A percentile compares a stretch with the other conserved stretches of the same genome.
These are phyloP conservation scores for Lasiodiplodia gonubiensis DNA, from an alignment of 2,329 filamentous ascomycete genomes.

Conservation along the genomic window DNA sequence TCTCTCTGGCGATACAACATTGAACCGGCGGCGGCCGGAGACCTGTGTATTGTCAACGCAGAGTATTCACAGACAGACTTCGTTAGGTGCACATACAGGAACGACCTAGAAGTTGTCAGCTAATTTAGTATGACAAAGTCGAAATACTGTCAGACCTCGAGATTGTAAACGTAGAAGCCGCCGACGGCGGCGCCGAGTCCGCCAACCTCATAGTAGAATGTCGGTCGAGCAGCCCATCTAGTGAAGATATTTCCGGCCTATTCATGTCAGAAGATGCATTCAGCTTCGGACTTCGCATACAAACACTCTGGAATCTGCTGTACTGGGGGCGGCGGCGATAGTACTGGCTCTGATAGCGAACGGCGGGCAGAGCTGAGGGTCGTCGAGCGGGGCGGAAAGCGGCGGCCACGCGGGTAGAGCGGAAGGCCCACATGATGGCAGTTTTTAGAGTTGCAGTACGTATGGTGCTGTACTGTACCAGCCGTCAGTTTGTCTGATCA, in stretches of 20 bases:
- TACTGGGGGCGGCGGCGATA: slow-evolving; percentile 31
- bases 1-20: slow-evolving; percentile 63
- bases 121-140: background rate
- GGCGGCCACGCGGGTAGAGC: background rate
- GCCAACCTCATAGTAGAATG: slow-evolving; percentile 55
- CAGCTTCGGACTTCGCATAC: background rate
- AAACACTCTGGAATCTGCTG: slow-evolving; percentile 38
- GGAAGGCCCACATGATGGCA: slow-evolving; percentile 11
- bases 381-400: background rate
- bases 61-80: background rate
- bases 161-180: slow-evolving; percentile 70
- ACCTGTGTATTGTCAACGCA: slow-evolving; percentile 48
- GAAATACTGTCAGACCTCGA: slow-evolving; percentile 55
- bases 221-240: slow-evolving; percentile 51
- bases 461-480: background rate
- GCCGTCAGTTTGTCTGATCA: background rate
- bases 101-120: slow-evolving; percentile 4
- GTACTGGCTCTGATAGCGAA: slow-evolving; percentile 17
- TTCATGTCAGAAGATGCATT: background rate
- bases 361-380: background rate
- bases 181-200: slow-evolving; percentile 50
- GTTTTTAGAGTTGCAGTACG: background rate
- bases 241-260: slow-evolving; percentile 35
- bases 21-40: slow-evolving; percentile 74
- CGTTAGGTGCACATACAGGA: background rate